These are phyloP conservation scores for Micractinium conductrix DNA, from an alignment of 139 green algal genomes.

Conservation along the genomic window DNA sequence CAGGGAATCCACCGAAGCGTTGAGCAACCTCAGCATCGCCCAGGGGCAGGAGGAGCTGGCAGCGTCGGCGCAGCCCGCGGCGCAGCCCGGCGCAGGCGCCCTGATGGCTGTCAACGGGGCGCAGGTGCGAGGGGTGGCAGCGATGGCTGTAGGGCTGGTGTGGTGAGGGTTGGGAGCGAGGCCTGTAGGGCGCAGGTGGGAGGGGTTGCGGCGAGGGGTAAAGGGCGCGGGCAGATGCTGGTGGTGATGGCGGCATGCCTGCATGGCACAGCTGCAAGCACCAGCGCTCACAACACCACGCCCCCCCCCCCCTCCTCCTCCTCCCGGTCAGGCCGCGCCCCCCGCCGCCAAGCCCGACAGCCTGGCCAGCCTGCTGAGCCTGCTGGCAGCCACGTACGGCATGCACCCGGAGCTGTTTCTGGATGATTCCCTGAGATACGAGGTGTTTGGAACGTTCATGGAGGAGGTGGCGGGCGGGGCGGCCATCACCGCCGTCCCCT, in stretches of 20 bases:
- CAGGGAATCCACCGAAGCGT: not conserved
- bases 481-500: slow-evolving; percentile 26
- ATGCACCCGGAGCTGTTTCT: slow-evolving; percentile 62
- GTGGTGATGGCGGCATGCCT: too few species aligned
- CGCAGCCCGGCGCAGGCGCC: not conserved
- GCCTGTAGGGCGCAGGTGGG: too few species aligned
- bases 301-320: too few species aligned
- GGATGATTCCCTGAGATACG: slow-evolving; percentile 29
- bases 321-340: not conserved
- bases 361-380: slow-evolving; percentile 39
- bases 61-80: not conserved
- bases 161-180: not conserved
- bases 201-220: too few species aligned
- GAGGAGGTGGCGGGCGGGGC: slow-evolving; percentile 24
- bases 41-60: slow-evolving; percentile 20
- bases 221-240: too few species aligned
- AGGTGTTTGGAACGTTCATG: slow-evolving; percentile 52
- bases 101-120: slow-evolving; percentile 17
- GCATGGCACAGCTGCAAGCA: too few species aligned
- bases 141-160: not conserved
- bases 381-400: slow-evolving; percentile 47
- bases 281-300: not conserved
- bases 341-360: slow-evolving; percentile 26
- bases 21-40: not conserved
- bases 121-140: not conserved